phyloP scores from a whole-genome alignment of 2,329 filamentous ascomycete species.

The Aurifilum marmelostoma region DNA sequence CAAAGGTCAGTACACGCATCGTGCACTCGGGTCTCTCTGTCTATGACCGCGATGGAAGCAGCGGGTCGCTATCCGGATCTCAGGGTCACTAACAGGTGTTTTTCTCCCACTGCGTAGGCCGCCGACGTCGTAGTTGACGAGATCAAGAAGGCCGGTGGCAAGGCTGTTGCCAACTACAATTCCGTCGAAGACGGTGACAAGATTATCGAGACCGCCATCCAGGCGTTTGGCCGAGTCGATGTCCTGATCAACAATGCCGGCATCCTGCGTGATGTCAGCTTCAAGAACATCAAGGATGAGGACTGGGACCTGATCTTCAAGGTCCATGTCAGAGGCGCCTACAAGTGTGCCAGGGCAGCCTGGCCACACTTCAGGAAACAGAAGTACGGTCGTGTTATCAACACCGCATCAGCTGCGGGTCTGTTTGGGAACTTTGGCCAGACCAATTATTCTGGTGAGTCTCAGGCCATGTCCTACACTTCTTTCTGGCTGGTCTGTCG shows the following conservation, averaged over 20 bases:
- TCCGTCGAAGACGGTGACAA: constrained; percentile 88
- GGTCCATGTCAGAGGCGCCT: constrained; percentile 91
- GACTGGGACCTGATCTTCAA: constrained; percentile 96
- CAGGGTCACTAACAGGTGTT: background rate
- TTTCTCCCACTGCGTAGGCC: constrained; percentile 53
- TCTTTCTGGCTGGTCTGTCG: no score
- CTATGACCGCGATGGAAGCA: background rate
- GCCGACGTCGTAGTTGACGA: constrained; percentile 82
- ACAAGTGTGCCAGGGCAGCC: constrained; percentile 92
- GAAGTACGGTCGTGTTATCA: constrained; percentile 96
- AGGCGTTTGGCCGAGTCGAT: constrained; percentile 84
- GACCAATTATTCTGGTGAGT: constrained; percentile 82
- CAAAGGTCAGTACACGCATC: constrained; percentile 64
- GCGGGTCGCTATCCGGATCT: background rate
- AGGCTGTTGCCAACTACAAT: constrained; percentile 98
- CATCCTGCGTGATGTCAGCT: constrained; percentile 91
- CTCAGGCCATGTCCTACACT: background rate
- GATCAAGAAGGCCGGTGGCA: constrained; percentile 86
- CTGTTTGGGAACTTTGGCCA: constrained; percentile 96
- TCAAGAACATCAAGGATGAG: constrained; percentile 97
- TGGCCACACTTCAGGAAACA: constrained; percentile 99
- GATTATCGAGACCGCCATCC: constrained; percentile 88
- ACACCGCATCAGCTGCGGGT: constrained; percentile 94
- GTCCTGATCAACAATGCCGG: constrained; percentile 97
- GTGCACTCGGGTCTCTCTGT: background rate